phyloP scores from a whole-genome alignment of 139 green algal genomes.

The Volvox africanus region DNA sequence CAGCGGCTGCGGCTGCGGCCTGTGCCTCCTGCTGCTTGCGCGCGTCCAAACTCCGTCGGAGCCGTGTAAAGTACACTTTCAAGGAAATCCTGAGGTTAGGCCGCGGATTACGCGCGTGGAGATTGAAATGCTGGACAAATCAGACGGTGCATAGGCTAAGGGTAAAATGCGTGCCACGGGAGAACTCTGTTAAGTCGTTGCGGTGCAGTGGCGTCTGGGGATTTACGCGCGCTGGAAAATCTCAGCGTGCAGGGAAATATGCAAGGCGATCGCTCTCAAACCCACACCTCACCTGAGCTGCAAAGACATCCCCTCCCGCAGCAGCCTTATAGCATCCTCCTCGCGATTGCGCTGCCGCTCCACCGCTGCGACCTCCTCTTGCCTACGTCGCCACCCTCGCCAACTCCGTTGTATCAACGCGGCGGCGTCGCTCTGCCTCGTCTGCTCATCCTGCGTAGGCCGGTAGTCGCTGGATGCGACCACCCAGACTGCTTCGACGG shows the following conservation, averaged over 20 bases:
- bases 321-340: background rate
- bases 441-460: background rate
- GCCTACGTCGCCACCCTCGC: background rate
- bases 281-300: background rate
- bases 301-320: background rate
- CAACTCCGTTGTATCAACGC: background rate
- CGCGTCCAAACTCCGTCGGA: background rate
- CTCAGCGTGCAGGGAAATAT: too few relatives aligned
- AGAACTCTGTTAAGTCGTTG: too few relatives aligned
- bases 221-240: too few relatives aligned
- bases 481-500: background rate
- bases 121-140: too few relatives aligned
- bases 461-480: constrained; percentile 22
- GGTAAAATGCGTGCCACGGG: too few relatives aligned
- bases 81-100: background rate
- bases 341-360: background rate
- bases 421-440: background rate
- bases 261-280: too few relatives aligned
- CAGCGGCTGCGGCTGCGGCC: background rate
- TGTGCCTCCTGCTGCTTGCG: constrained; percentile 12
- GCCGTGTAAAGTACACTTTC: background rate
- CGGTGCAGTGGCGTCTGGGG: too few relatives aligned
- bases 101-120: too few relatives aligned
- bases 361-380: background rate
- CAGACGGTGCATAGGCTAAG: too few relatives aligned